Conservation (phyloP, 179 eudicot genomes). For the Spergularia azorica region DNA sequence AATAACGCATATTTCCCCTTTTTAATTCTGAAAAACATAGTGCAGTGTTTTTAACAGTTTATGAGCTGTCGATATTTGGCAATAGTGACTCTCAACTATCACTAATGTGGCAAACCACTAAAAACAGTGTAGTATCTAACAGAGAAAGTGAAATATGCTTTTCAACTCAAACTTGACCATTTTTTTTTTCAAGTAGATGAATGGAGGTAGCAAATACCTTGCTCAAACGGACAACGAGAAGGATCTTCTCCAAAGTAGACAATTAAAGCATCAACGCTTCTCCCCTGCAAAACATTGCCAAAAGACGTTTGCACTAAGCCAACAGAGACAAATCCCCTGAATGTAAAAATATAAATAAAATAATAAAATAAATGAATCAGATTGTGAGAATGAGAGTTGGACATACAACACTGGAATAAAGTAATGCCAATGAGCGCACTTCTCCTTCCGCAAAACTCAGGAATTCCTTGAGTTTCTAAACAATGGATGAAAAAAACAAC, state of each 20-base stretch:
- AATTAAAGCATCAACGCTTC: constrained; percentile 75
- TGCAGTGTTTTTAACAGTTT: too few species aligned
- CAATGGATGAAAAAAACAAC: neutral
- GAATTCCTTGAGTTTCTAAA: constrained; percentile 73
- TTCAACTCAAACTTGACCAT: too few species aligned
- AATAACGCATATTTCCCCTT: too few species aligned
- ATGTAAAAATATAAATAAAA: too few species aligned
- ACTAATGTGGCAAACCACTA: too few species aligned
- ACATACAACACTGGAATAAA: constrained; percentile 80
- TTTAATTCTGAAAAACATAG: too few species aligned
- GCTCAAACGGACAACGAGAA: constrained; percentile 83
- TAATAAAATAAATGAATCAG: neutral
- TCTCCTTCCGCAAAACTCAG: constrained; percentile 84
- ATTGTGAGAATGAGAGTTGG: neutral
- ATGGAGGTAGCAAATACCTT: constrained; percentile 49
- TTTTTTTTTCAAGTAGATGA: too few species aligned
- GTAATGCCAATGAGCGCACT: constrained; percentile 75
- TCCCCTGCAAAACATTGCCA: constrained; percentile 51
- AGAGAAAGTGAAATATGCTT: too few species aligned
- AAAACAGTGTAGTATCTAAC: too few species aligned
- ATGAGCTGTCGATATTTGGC: too few species aligned
- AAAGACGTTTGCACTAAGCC: neutral
- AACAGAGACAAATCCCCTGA: too few species aligned
- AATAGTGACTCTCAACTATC: too few species aligned
- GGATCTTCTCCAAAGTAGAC: constrained; percentile 97